Percentiles rank a stretch among this genome's conserved stretches.
phyloP scores from a whole-genome alignment of 148 eudicot species.

The Cornus suecica region DNA sequence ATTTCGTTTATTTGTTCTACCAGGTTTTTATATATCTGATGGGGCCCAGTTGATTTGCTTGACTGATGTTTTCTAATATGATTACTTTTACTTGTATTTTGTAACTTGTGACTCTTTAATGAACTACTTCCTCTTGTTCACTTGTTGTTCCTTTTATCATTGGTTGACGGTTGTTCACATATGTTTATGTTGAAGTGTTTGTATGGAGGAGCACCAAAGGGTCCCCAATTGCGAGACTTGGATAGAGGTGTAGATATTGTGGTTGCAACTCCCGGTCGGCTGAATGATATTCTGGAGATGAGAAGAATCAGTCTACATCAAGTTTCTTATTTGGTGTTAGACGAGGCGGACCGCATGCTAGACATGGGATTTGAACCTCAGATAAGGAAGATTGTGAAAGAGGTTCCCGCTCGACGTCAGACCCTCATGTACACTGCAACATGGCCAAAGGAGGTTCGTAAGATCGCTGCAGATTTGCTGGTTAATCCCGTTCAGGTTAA shows the following conservation, averaged over 20 bases:
- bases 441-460: slow-evolving; percentile 98
- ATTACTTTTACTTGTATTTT: background rate
- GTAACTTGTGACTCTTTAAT: background rate
- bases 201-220: slow-evolving; percentile 99
- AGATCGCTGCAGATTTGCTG: slow-evolving; percentile 82
- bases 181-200: slow-evolving; percentile 55
- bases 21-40: too few relatives aligned
- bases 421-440: slow-evolving; percentile 98
- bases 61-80: background rate
- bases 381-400: slow-evolving; percentile 89
- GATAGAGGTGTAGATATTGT: slow-evolving; percentile 84
- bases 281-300: slow-evolving; percentile 92
- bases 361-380: slow-evolving; percentile 99
- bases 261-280: slow-evolving; percentile 98
- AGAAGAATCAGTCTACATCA: slow-evolving; percentile 74
- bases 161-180: background rate
- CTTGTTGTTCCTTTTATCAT: background rate
- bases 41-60: background rate
- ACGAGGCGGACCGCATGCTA: slow-evolving; percentile 98
- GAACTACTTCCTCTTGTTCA: background rate
- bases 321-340: slow-evolving; percentile 88
- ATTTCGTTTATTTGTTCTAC: too few relatives aligned
- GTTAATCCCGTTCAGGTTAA: slow-evolving; percentile 87
- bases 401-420: slow-evolving; percentile 78
- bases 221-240: slow-evolving; percentile 75